A percentile compares a stretch with the other conserved stretches of the same genome.
Conservation (phyloP, 345 rosid genomes). For the Lepidium aucheri region DNA sequence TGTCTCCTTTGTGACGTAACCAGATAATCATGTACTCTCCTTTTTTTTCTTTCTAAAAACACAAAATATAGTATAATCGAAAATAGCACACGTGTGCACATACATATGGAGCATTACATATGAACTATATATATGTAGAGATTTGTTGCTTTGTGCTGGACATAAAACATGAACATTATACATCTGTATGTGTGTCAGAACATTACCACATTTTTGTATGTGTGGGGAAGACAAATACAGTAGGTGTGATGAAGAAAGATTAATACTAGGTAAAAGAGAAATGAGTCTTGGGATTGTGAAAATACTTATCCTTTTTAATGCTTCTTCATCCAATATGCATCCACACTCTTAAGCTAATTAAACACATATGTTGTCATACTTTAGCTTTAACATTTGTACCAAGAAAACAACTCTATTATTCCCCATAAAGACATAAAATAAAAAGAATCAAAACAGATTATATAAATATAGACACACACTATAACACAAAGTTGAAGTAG, state of each 20-base stretch:
- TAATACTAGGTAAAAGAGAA: background rate
- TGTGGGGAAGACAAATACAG: background rate
- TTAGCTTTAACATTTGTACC: too few relatives aligned
- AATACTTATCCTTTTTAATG: background rate
- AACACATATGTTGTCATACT: too few relatives aligned
- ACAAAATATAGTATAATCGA: background rate
- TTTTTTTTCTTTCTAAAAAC: background rate
- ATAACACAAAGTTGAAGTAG: too few relatives aligned
- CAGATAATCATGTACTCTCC: background rate
- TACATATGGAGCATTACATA: background rate
- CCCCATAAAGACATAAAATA: too few relatives aligned
- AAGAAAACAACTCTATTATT: too few relatives aligned
- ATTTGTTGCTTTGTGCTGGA: background rate
- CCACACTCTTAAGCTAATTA: background rate
- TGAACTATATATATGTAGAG: background rate
- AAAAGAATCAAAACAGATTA: too few relatives aligned
- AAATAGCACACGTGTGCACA: background rate
- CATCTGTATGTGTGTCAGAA: background rate
- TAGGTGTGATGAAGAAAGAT: background rate
- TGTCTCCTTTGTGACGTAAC: conserved; percentile 16
- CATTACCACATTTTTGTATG: background rate
- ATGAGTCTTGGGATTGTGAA: background rate
- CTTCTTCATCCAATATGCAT: background rate
- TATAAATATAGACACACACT: too few relatives aligned
- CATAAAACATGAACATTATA: background rate